Evolutionary conservation across 2,329 filamentous ascomycete genomes (phyloP).

Genomic region (Fusarium chlamydosporum): DNA sequence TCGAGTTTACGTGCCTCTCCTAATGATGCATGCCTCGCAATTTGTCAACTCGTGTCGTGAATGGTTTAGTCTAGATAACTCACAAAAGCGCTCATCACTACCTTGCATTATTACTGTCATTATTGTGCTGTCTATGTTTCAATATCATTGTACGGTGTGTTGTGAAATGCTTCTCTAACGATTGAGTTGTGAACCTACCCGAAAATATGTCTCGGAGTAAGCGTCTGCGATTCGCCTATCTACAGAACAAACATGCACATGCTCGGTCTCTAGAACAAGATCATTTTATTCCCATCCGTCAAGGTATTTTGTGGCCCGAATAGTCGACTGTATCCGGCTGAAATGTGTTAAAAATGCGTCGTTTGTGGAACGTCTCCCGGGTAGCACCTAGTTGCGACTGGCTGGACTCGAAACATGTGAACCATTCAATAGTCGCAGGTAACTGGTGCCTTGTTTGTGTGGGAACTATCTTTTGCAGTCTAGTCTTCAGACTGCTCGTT

Average conservation of each 20-base stretch:
- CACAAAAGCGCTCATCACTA: constrained; percentile 15
- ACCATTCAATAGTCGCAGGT: constrained; percentile 10
- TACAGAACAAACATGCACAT: neutral
- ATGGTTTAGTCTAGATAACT: constrained; percentile 23
- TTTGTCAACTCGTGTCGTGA: constrained; percentile 15
- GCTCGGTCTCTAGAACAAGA: constrained; percentile 18
- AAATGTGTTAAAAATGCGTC: constrained; percentile 4
- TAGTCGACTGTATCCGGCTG: neutral
- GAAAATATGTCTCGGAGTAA: neutral
- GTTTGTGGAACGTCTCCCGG: constrained; percentile 38
- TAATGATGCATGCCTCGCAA: constrained; percentile 19
- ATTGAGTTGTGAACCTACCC: neutral
- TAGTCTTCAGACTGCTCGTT: neutral
- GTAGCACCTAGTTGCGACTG: constrained; percentile 42
- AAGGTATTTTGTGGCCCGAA: constrained; percentile 2
- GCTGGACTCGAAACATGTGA: constrained; percentile 25
- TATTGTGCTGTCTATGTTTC: constrained; percentile 14
- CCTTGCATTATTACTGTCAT: constrained; percentile 9
- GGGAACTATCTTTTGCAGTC: neutral
- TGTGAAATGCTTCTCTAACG: constrained; percentile 21
- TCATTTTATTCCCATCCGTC: neutral
- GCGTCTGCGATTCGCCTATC: neutral
- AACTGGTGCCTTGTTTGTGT: constrained; percentile 14
- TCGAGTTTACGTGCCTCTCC: constrained; percentile 16
- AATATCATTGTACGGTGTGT: neutral